A percentile compares a stretch with the other conserved stretches of the same genome.
Evolutionary conservation across 2,329 filamentous ascomycete species (phyloP).

Genomic region (Diaporthe velutina): DNA sequence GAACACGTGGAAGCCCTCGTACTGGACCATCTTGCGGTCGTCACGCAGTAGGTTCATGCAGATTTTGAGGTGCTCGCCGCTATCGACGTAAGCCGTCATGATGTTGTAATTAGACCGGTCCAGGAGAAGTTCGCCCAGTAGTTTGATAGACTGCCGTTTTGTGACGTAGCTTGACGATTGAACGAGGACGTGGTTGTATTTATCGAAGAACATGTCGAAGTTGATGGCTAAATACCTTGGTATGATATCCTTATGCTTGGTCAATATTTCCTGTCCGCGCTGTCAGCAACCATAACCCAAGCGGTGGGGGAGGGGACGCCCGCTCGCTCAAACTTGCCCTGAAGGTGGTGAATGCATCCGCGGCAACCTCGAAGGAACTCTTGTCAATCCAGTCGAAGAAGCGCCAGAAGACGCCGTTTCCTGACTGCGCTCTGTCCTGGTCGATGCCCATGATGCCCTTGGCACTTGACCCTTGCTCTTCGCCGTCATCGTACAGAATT

Average conservation of each 20-base stretch:
- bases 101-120: slow-evolving; percentile 97
- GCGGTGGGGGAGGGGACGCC: not conserved
- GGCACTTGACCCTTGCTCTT: slow-evolving; percentile 76
- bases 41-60: slow-evolving; percentile 98
- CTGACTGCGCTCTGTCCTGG: slow-evolving; percentile 79
- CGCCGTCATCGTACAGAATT: slow-evolving; percentile 91
- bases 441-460: slow-evolving; percentile 84
- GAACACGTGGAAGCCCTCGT: slow-evolving; percentile 99
- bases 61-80: slow-evolving; percentile 95
- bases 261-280: slow-evolving; percentile 81
- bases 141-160: slow-evolving; percentile 97
- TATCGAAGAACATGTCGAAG: slow-evolving; percentile 92
- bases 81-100: slow-evolving; percentile 97
- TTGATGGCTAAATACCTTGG: slow-evolving; percentile 89
- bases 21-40: slow-evolving; percentile 98
- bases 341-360: slow-evolving; percentile 98
- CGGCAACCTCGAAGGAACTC: slow-evolving; percentile 95
- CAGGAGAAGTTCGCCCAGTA: slow-evolving; percentile 93
- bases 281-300: slow-evolving; percentile 10
- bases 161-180: slow-evolving; percentile 97
- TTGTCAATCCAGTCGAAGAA: slow-evolving; percentile 99
- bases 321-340: slow-evolving; percentile 68
- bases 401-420: slow-evolving; percentile 91
- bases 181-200: slow-evolving; percentile 88
- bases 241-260: slow-evolving; percentile 92